A percentile compares a stretch with the other conserved stretches of the same genome.
These are phyloP conservation scores for Fusarium fujikuroi DNA, from an alignment of 2,329 filamentous ascomycete species.

Conservation along the genomic window DNA sequence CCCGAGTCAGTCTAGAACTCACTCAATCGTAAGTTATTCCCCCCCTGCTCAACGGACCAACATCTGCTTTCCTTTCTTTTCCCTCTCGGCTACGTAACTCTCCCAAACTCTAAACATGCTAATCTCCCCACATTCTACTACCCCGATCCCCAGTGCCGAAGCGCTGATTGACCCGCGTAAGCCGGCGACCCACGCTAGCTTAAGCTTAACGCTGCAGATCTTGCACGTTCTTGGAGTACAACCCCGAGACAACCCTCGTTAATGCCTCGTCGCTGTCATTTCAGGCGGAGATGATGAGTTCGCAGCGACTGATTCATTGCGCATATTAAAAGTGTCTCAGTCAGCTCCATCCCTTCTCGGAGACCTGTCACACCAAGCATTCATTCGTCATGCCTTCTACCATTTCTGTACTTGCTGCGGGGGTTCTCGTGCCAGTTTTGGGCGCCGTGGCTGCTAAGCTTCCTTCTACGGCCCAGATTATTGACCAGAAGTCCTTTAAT, in stretches of 20 bases:
- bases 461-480: slow-evolving; percentile 32
- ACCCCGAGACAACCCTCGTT: slow-evolving; percentile 9
- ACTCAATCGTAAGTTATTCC: slow-evolving; percentile 10
- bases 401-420: slow-evolving; percentile 31
- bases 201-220: slow-evolving; percentile 15
- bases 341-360: neutral
- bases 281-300: neutral
- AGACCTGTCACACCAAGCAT: slow-evolving; percentile 1
- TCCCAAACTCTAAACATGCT: slow-evolving; percentile 4
- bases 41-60: neutral
- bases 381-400: slow-evolving; percentile 32
- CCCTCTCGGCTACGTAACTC: too few species aligned
- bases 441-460: slow-evolving; percentile 58
- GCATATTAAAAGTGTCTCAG: slow-evolving; percentile 29
- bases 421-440: slow-evolving; percentile 22
- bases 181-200: neutral
- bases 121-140: neutral
- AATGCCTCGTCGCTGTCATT: slow-evolving; percentile 17
- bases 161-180: slow-evolving; percentile 6
- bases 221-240: slow-evolving; percentile 4
- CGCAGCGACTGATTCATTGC: neutral
- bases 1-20: neutral
- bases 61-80: neutral
- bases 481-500: slow-evolving; percentile 39
- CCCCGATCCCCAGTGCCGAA: neutral